Percentiles rank a stretch among this genome's conserved stretches.
These are phyloP conservation scores for Epichloe gansuensis DNA, from an alignment of 2,329 filamentous ascomycete genomes.

Conservation along the genomic window DNA sequence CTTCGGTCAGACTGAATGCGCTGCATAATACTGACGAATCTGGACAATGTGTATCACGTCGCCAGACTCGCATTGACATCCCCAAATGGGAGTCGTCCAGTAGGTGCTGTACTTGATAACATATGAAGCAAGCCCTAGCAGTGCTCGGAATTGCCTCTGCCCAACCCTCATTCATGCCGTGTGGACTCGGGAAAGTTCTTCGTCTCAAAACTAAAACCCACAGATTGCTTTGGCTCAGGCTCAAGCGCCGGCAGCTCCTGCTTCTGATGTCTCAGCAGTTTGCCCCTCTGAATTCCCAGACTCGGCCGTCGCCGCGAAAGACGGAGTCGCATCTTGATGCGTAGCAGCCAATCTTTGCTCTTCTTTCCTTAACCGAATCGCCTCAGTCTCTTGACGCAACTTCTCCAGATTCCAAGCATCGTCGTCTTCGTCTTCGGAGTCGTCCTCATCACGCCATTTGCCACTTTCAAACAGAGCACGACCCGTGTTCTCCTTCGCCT, in stretches of 20 bases:
- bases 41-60: background rate
- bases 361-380: constrained; percentile 60
- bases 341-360: constrained; percentile 47
- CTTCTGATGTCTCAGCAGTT: constrained; percentile 1
- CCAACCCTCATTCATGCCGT: background rate
- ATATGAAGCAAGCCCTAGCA: constrained; percentile 6
- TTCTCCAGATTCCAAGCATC: constrained; percentile 73
- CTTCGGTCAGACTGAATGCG: background rate
- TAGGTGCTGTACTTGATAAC: constrained; percentile 4
- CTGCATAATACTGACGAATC: constrained; percentile 1
- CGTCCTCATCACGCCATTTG: constrained; percentile 66
- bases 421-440: constrained; percentile 48
- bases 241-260: constrained; percentile 9
- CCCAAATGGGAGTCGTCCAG: constrained; percentile 3
- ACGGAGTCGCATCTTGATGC: constrained; percentile 5
- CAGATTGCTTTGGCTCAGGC: background rate
- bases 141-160: constrained; percentile 17
- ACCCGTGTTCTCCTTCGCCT: constrained; percentile 91
- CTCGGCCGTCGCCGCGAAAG: background rate
- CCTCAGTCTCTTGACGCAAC: constrained; percentile 75
- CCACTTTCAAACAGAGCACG: constrained; percentile 93
- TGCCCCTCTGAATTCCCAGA: constrained; percentile 3
- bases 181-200: background rate
- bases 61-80: background rate
- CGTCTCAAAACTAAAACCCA: background rate